These are phyloP conservation scores for Clitocybe nebularis DNA, from an alignment of 1,284 basidiomycete genomes.

Conservation along the genomic window DNA sequence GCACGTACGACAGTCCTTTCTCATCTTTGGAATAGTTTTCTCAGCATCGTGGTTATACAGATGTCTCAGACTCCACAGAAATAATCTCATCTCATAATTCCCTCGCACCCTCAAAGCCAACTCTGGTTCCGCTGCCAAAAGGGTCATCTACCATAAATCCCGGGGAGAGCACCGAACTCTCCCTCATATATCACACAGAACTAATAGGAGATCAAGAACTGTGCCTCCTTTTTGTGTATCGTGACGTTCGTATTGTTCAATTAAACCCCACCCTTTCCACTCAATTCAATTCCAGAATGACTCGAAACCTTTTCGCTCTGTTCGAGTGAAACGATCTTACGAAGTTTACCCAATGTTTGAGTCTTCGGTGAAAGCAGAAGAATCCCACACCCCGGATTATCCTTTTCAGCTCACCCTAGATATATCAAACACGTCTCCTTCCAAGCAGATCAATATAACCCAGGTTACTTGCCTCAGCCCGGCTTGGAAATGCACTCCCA, in stretches of 20 bases:
- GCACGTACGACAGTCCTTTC: slow-evolving; percentile 5
- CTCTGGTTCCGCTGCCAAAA: slow-evolving; percentile 35
- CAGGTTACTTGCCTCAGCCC: slow-evolving; percentile 64
- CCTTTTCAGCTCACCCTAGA: slow-evolving; percentile 57
- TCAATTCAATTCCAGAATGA: slow-evolving; percentile 33
- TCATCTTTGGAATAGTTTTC: neutral
- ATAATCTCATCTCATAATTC: slow-evolving; percentile 52
- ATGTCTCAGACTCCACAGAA: slow-evolving; percentile 27
- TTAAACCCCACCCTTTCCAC: slow-evolving; percentile 6
- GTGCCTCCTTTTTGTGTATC: slow-evolving; percentile 61
- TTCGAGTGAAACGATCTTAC: slow-evolving; percentile 51
- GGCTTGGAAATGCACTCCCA: slow-evolving; percentile 49
- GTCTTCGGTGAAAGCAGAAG: slow-evolving; percentile 42
- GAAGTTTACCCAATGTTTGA: slow-evolving; percentile 56
- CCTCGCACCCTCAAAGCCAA: slow-evolving; percentile 44
- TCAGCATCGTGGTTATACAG: slow-evolving; percentile 9
- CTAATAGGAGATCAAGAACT: slow-evolving; percentile 47
- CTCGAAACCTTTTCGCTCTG: slow-evolving; percentile 48
- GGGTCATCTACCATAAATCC: slow-evolving; percentile 38
- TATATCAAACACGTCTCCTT: slow-evolving; percentile 46
- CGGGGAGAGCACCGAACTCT: slow-evolving; percentile 44
- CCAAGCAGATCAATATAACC: slow-evolving; percentile 41
- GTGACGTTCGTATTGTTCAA: slow-evolving; percentile 49
- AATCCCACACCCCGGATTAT: slow-evolving; percentile 44
- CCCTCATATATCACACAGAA: slow-evolving; percentile 51